Base-by-base conservation (phyloP, 805 yeast species). In the Nakazawaea pomicola region DNA sequence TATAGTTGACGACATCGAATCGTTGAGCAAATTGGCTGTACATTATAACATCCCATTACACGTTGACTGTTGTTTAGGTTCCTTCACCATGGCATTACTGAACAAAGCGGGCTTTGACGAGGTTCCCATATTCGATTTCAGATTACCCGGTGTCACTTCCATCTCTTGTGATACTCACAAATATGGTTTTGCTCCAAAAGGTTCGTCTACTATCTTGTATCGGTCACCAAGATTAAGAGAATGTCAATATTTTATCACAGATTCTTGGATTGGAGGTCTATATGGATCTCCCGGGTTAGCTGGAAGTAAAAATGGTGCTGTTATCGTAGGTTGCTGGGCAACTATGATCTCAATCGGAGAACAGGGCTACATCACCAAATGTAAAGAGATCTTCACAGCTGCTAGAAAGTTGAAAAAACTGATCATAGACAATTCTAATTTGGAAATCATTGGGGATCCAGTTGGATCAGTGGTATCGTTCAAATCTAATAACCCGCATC, bases 121-220 rank as follows among this genome's bases (percentile, higher is more conserved):
- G 4, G 47, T 60, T 4, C 83, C 84, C 5, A 55, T 64, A 10
- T 90, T 91, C 62, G 98, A 93, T 58, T 91, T 91, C 64, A 67
- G 91, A 49, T 70, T 88, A 2, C 83, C 87, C 1, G 93, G 93
- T 24, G 98, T 93, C n/a, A 93, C 98, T 1, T 89, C 97, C 2
- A 91, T 91, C 44, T 86, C 96, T n/a, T 93, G 98, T 64, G 99
- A 91, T 59, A 91, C 99, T n/a, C 99, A 91, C 68, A 91, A 91
- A 61, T 91, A 91, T 56, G 99, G 98, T 1, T 93, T 91, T 70
- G 97, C 98, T 7, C 99, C 99, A 29, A 91, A 91, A 62, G 99
- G 99, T 8, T 83, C 95, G 0, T 87, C 96, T 1, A 74, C 91
- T 18, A 83, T 93, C 52, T 83, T 93, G 95, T 93, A 93, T 61